Evolutionary conservation across 1,139 yeast species (phyloP).

Genomic region (Pichia sp.): DNA sequence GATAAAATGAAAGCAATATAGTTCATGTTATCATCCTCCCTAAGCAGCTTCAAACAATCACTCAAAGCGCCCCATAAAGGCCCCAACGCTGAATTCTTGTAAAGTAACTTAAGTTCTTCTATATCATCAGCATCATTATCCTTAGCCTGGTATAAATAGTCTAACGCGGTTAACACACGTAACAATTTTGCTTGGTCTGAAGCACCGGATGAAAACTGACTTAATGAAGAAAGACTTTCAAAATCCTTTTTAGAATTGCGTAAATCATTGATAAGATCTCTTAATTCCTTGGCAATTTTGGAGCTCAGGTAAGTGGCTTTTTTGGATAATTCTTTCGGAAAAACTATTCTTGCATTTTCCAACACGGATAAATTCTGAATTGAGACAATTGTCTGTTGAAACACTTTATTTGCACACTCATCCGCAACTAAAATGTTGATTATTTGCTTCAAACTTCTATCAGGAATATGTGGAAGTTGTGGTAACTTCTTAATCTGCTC

Average conservation of each 20-base stretch:
- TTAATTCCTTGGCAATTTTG: conserved; percentile 53
- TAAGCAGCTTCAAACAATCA: conserved; percentile 63
- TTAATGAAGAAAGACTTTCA: conserved; percentile 40
- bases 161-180: conserved; percentile 82
- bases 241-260: conserved; percentile 6
- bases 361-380: conserved; percentile 74
- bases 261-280: conserved; percentile 47
- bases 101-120: conserved; percentile 54
- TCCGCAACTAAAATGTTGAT: conserved; percentile 73
- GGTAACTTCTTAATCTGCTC: conserved; percentile 19
- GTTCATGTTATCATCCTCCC: conserved; percentile 43
- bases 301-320: conserved; percentile 63
- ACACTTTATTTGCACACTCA: conserved; percentile 82
- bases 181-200: conserved; percentile 86
- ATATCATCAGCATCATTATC: conserved; percentile 34
- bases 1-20: conserved; percentile 78
- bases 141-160: conserved; percentile 62
- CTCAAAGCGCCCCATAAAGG: conserved; percentile 85
- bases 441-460: conserved; percentile 55
- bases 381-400: conserved; percentile 77
- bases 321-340: conserved; percentile 64
- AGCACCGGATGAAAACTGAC: conserved; percentile 72
- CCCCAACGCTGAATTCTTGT: conserved; percentile 67
- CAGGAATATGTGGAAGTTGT: conserved; percentile 63
- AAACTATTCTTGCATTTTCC: conserved; percentile 57